Conservation (phyloP, 225 moss, liverwort and hornwort species). For the Anthoceros angustus region DNA sequence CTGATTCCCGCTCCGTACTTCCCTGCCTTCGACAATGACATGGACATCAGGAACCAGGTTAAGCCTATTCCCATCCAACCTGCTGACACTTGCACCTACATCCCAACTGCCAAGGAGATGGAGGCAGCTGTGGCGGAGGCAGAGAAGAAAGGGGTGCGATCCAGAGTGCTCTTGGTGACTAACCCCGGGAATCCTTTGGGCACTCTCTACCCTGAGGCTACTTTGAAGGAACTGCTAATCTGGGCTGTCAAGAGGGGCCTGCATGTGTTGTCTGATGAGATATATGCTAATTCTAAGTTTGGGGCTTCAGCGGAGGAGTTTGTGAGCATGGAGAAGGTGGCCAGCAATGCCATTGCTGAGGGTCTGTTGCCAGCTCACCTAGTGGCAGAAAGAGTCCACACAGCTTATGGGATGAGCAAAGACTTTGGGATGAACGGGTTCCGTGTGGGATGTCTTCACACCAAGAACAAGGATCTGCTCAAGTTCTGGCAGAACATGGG, state of each 20-base stretch:
- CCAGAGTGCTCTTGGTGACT: slow-evolving; percentile 67
- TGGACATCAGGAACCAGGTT: slow-evolving; percentile 96
- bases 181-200: slow-evolving; percentile 97
- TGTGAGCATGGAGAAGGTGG: slow-evolving; percentile 92
- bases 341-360: slow-evolving; percentile 63
- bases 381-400: slow-evolving; percentile 67
- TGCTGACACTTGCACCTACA: slow-evolving; percentile 59
- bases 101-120: slow-evolving; percentile 76
- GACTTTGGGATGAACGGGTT: slow-evolving; percentile 99
- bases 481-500: slow-evolving; percentile 99
- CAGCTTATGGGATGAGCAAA: slow-evolving; percentile 99
- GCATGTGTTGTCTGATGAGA: slow-evolving; percentile 95
- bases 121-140: slow-evolving; percentile 61
- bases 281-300: slow-evolving; percentile 97
- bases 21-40: slow-evolving; percentile 97
- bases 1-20: slow-evolving; percentile 97
- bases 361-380: slow-evolving; percentile 44
- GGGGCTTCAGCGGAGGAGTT: slow-evolving; percentile 72
- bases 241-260: slow-evolving; percentile 89
- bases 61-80: slow-evolving; percentile 84
- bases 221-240: slow-evolving; percentile 83
- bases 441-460: slow-evolving; percentile 95
- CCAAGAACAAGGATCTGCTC: slow-evolving; percentile 63
- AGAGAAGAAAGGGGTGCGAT: slow-evolving; percentile 44
- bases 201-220: slow-evolving; percentile 86